Percentiles rank a stretch among this genome's conserved stretches.
phyloP scores from a whole-genome alignment of 2,329 filamentous ascomycete genomes.

The Sclerotinia trifoliorum region DNA sequence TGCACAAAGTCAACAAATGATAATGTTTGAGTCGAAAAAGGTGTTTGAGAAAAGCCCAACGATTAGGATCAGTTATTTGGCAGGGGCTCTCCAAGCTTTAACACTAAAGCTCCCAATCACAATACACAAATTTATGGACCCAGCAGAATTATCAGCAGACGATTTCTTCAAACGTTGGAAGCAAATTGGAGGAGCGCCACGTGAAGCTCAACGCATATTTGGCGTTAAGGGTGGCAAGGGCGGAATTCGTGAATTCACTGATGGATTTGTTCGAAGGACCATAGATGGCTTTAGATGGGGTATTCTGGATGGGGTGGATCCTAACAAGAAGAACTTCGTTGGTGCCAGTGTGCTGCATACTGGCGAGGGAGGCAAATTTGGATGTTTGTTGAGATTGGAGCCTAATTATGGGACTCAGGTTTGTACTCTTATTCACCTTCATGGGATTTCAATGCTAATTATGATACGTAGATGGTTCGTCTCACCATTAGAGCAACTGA shows the following conservation, averaged over 20 bases:
- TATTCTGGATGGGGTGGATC: slow-evolving; percentile 80
- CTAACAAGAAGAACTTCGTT: slow-evolving; percentile 90
- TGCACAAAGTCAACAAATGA: slow-evolving; percentile 84
- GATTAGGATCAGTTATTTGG: slow-evolving; percentile 89
- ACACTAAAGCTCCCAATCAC: slow-evolving; percentile 87
- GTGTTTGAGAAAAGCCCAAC: slow-evolving; percentile 85
- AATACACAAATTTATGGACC: slow-evolving; percentile 96
- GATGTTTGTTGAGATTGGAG: slow-evolving; percentile 88
- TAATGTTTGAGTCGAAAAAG: slow-evolving; percentile 86
- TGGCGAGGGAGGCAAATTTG: slow-evolving; percentile 82
- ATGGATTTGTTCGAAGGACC: slow-evolving; percentile 67
- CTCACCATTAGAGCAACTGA: slow-evolving; percentile 93
- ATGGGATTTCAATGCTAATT: not conserved
- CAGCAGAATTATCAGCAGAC: slow-evolving; percentile 78
- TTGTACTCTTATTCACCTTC: slow-evolving; percentile 42
- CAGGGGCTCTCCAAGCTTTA: slow-evolving; percentile 86
- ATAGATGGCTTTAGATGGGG: slow-evolving; percentile 90
- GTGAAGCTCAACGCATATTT: slow-evolving; percentile 88
- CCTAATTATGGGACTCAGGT: slow-evolving; percentile 92
- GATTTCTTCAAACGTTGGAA: slow-evolving; percentile 99
- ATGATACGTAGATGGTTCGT: slow-evolving; percentile 74
- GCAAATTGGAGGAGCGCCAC: slow-evolving; percentile 85
- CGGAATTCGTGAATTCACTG: slow-evolving; percentile 63
- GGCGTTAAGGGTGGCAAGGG: slow-evolving; percentile 56
- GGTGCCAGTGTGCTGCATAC: slow-evolving; percentile 85